A percentile compares a stretch with the other conserved stretches of the same genome.
Evolutionary conservation across 176 grass and related monocot genomes (phyloP).

Genomic region (Poa pratensis): DNA sequence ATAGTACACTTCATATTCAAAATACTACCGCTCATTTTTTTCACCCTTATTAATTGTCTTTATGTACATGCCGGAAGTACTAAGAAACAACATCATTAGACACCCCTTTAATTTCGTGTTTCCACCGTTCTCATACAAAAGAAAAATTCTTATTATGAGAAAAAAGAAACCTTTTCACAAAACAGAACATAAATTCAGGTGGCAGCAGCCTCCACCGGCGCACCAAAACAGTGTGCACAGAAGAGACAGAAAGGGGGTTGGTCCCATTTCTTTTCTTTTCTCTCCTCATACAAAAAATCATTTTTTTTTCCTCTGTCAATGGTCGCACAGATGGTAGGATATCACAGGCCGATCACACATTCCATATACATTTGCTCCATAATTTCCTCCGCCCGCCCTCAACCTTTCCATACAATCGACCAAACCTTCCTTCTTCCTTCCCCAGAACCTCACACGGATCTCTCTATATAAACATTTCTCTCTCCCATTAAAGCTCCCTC

Average conservation of each 20-base stretch:
- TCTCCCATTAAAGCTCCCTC: conserved; percentile 6
- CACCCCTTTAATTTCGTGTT: neutral
- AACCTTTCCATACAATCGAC: conserved; percentile 18
- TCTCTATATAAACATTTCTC: conserved; percentile 40
- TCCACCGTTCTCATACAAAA: neutral
- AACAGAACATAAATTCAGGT: conserved; percentile 6
- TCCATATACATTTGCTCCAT: conserved; percentile 34
- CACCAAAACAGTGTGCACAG: neutral
- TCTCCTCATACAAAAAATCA: neutral
- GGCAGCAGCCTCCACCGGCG: neutral
- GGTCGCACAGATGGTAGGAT: conserved; percentile 28
- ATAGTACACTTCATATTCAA: neutral
- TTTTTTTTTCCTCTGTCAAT: neutral
- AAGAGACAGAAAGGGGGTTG: conserved; percentile 36
- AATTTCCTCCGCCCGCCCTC: conserved; percentile 29
- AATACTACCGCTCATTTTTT: neutral
- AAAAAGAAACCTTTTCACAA: neutral
- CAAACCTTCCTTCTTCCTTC: conserved; percentile 2
- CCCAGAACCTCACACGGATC: neutral
- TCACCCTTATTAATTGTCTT: neutral
- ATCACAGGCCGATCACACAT: conserved; percentile 26
- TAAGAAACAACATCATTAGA: neutral
- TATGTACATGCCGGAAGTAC: no score
- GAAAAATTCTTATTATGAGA: neutral
- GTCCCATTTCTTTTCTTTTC: neutral